phyloP scores from a whole-genome alignment of 768 basidiomycete species.

The Suillus occidentalis region DNA sequence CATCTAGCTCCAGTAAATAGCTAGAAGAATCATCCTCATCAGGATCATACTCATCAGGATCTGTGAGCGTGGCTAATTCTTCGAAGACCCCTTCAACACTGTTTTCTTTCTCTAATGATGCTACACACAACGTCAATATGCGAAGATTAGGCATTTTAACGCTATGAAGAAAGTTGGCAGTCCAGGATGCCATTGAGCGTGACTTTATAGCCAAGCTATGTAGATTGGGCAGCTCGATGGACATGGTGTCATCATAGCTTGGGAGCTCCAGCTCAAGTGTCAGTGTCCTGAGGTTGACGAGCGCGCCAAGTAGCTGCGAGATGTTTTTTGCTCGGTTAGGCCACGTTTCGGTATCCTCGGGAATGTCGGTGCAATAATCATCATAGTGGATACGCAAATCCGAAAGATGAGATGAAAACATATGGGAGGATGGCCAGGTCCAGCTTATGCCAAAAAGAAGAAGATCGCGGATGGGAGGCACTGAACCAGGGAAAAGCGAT shows the following conservation, averaged over 20 bases:
- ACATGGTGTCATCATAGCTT: not conserved
- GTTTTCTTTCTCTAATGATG: not conserved
- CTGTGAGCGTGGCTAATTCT: not conserved
- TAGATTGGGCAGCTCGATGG: not conserved
- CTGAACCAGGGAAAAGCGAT: not conserved
- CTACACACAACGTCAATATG: not conserved
- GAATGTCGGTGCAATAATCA: not conserved
- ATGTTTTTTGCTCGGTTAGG: not conserved
- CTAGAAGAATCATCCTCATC: not conserved
- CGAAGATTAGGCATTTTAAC: not conserved
- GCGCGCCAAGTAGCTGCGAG: not conserved
- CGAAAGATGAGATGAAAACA: conserved; percentile 10
- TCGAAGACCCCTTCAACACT: not conserved
- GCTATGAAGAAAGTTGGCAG: not conserved
- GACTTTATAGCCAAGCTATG: not conserved
- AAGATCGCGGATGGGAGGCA: not conserved
- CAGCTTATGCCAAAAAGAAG: not conserved
- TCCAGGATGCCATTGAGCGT: not conserved
- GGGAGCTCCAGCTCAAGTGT: not conserved
- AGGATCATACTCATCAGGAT: not conserved
- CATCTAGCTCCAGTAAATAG: not conserved
- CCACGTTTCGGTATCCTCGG: not conserved
- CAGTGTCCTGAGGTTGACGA: not conserved
- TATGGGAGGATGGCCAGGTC: not conserved
- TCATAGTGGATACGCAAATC: conserved; percentile 10